Evolutionary conservation across 805 yeast genomes (phyloP), one percentile per base, ranked within the genome.

Genomic region (Nakazawaea laoshanensis): DNA sequence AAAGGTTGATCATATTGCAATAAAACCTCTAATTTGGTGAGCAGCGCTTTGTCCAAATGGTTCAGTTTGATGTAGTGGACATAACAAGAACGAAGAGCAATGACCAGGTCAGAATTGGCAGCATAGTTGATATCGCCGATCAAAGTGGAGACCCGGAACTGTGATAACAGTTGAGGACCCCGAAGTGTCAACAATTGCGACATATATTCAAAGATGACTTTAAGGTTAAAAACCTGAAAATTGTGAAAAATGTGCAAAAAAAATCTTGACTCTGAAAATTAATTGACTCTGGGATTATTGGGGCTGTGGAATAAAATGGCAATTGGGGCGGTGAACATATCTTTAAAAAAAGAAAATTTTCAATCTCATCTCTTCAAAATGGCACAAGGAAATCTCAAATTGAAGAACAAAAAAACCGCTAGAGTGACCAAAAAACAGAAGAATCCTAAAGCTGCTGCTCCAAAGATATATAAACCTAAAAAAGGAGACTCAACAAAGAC

Each of bases 81-180:
- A 50, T 71, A 84, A 37, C 83, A 69, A 11, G 95, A 72, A 37
- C 77, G 73, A 39, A 92, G 75, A 26, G 74, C 74, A 27, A 70
- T 69, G 35, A 87, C 79, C 33, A 77, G 77, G 7, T 80, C 67
- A 23, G 74, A 65, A 49, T 75, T 74, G 42, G 82, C 78, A 42
- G 77, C 70, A 42, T 71, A 70, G 60, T 83, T 80, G 59, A 89
- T 74, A 49, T 78, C 85, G 43, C 74, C 65, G 44, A 74, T 65
- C 60, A 88, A 65, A 45, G 70, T 80, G 40, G 76, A 70, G 43
- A 87, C 77, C 61, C 97, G 74, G 59, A 89, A 89, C 32, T 72
- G 71, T 33, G 97, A 88, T 52, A 87, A 67, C 42, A 96, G 96
- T 50, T 70, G 72, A 30, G 96, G 94, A 38, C 98, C 98, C 29